Evolutionary conservation across 2,329 filamentous ascomycete genomes (phyloP).

Genomic region (Hymenoscyphus salicellus): DNA sequence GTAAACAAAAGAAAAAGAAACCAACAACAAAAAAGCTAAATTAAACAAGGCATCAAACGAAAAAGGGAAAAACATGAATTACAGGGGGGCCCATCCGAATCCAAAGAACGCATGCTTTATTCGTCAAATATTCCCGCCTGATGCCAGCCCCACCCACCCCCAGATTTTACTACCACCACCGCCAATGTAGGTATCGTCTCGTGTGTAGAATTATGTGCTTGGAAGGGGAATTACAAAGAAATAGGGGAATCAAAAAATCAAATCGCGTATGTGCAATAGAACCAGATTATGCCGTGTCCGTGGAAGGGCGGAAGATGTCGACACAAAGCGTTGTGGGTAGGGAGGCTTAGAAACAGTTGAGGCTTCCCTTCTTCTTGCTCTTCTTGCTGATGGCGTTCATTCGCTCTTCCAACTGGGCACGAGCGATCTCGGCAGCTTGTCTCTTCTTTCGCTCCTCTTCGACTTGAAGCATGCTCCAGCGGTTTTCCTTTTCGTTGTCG

Average conservation of each 20-base stretch:
- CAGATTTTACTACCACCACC: background rate
- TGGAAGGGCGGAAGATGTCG: constrained; percentile 8
- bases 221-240: constrained; percentile 12
- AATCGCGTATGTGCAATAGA: constrained; percentile 19
- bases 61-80: background rate
- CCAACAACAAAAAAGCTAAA: background rate
- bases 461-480: constrained; percentile 79
- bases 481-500: constrained; percentile 40
- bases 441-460: constrained; percentile 96
- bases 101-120: background rate
- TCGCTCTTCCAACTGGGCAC: constrained; percentile 85
- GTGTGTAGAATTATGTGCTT: constrained; percentile 20
- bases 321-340: background rate
- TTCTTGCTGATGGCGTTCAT: constrained; percentile 86
- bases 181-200: background rate
- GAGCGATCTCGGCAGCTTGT: constrained; percentile 82
- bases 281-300: background rate
- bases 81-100: background rate
- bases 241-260: constrained; percentile 14
- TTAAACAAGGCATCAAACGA: background rate
- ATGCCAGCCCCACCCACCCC: background rate
- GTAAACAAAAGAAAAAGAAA: background rate
- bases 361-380: constrained; percentile 79
- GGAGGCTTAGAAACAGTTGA: constrained; percentile 76
- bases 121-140: constrained; percentile 1